These are phyloP conservation scores for Wickerhamomyces rabaulensis DNA, from an alignment of 805 yeast species.

Conservation along the genomic window DNA sequence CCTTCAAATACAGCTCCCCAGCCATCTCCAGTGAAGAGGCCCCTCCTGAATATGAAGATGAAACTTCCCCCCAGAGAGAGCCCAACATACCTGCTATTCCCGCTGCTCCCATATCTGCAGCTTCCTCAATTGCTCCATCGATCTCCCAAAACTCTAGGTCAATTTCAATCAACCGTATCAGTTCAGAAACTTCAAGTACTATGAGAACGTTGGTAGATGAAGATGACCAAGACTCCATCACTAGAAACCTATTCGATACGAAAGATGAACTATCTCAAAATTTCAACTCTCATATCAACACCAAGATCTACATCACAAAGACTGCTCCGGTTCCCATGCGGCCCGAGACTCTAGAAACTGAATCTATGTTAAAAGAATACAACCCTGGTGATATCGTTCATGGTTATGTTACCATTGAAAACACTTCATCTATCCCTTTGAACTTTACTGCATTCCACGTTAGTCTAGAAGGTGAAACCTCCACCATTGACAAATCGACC, in stretches of 20 bases:
- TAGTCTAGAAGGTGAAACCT: conserved; percentile 38
- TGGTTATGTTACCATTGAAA: conserved; percentile 51
- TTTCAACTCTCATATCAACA: conserved; percentile 34
- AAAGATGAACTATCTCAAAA: conserved; percentile 33
- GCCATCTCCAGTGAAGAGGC: background rate
- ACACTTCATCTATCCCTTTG: conserved; percentile 39
- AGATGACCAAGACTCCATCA: background rate
- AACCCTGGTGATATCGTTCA: conserved; percentile 60
- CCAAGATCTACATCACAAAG: conserved; percentile 48
- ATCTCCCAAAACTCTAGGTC: background rate
- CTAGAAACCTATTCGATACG: background rate
- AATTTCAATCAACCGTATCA: background rate
- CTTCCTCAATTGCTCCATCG: background rate
- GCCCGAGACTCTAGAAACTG: conserved; percentile 12
- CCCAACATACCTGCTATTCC: background rate
- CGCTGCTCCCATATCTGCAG: background rate
- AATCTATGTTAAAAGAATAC: conserved; percentile 45
- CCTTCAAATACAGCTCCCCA: background rate
- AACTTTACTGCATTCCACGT: conserved; percentile 59
- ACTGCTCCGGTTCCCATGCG: conserved; percentile 39
- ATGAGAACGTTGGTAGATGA: background rate
- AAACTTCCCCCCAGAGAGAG: background rate
- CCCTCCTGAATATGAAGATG: background rate
- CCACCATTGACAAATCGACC: conserved; percentile 25
- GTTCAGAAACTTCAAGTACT: background rate